phyloP scores from a whole-genome alignment of 768 basidiomycete genomes.

The Hygrophorus russula region DNA sequence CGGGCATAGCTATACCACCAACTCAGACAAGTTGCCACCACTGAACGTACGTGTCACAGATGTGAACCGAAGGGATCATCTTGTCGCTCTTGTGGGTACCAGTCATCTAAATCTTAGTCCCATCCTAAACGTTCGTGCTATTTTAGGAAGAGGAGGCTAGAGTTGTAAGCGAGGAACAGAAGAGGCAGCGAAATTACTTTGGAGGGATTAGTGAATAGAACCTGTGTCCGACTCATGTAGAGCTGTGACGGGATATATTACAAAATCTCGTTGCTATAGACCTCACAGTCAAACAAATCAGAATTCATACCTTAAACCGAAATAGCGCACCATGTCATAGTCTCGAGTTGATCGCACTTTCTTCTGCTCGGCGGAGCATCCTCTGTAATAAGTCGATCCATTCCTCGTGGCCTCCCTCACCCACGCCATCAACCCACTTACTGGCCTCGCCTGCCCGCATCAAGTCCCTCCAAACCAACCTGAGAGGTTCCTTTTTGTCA shows the following conservation, averaged over 20 bases:
- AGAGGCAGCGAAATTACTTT: no score
- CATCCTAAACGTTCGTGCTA: background rate
- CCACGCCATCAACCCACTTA: constrained; percentile 54
- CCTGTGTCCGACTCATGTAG: no score
- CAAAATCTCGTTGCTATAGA: no score
- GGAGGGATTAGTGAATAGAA: no score
- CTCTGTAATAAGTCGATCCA: constrained; percentile 42
- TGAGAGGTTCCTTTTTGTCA: constrained; percentile 30
- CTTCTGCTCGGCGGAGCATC: constrained; percentile 21
- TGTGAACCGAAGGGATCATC: constrained; percentile 2
- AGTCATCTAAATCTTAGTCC: no score
- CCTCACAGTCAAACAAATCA: no score
- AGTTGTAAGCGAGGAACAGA: no score
- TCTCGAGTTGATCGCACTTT: constrained; percentile 3
- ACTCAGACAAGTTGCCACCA: background rate
- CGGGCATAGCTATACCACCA: background rate
- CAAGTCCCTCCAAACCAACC: constrained; percentile 46
- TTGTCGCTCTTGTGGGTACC: background rate
- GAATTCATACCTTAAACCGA: no score
- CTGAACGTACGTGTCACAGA: constrained; percentile 1
- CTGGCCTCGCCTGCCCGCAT: constrained; percentile 46
- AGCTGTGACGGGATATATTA: no score
- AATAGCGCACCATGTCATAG: no score
- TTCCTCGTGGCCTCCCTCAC: constrained; percentile 40
- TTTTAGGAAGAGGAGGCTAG: no score